These are phyloP conservation scores for Cornus florida DNA, from an alignment of 148 eudicot genomes.

Conservation along the genomic window DNA sequence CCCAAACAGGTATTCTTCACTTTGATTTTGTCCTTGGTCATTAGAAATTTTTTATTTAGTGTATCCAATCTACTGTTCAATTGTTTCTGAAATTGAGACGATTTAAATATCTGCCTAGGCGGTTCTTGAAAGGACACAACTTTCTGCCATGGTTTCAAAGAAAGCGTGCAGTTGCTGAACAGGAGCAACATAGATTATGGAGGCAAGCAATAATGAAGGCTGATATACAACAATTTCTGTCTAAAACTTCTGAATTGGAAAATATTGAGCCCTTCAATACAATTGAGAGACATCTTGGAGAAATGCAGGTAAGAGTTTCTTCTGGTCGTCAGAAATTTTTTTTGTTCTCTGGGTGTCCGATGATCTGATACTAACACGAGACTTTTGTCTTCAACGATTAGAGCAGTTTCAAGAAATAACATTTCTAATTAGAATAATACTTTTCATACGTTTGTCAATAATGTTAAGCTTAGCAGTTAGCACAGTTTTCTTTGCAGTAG, in stretches of 20 bases:
- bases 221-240: constrained; percentile 59
- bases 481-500: too few relatives aligned
- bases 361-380: too few relatives aligned
- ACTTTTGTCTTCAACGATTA: too few relatives aligned
- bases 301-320: constrained; percentile 56
- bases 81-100: background rate
- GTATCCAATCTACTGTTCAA: background rate
- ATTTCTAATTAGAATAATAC: too few relatives aligned
- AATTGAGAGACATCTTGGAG: constrained; percentile 81
- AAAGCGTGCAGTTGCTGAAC: constrained; percentile 80
- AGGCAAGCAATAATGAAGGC: constrained; percentile 80
- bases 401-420: too few relatives aligned
- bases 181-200: constrained; percentile 84
- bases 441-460: too few relatives aligned
- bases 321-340: background rate
- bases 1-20: background rate
- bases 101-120: constrained; percentile 38
- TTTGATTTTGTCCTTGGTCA: background rate
- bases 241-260: constrained; percentile 78
- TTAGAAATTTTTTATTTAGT: background rate
- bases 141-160: constrained; percentile 90
- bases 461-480: too few relatives aligned
- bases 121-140: constrained; percentile 79
- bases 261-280: constrained; percentile 85
- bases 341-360: too few relatives aligned